Percentiles rank a stretch among this genome's conserved stretches.
phyloP scores from a whole-genome alignment of 371 early-diverging fungal genomes.

The Batkoa obscura region DNA sequence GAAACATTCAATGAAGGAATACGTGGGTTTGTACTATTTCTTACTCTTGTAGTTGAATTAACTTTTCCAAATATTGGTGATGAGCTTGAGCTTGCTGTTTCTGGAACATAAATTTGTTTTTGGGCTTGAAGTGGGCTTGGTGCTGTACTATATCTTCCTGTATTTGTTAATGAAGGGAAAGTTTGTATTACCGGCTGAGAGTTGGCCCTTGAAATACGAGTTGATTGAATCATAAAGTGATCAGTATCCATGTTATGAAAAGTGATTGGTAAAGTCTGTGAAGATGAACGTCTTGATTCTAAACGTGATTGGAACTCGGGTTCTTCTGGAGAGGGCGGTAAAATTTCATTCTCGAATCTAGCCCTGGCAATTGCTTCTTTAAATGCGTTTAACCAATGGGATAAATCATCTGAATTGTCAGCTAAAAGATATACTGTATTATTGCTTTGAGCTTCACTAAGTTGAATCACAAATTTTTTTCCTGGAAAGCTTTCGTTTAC shows the following conservation, averaged over 20 bases:
- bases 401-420: neutral
- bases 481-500: neutral
- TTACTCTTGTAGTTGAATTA: neutral
- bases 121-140: neutral
- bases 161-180: neutral
- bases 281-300: neutral
- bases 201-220: neutral
- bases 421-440: neutral
- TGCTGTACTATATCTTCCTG: neutral
- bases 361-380: conserved; percentile 2
- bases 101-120: neutral
- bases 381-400: neutral
- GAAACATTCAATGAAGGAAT: neutral
- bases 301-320: neutral
- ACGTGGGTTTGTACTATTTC: neutral
- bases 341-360: conserved; percentile 2
- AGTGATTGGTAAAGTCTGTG: conserved; percentile 2
- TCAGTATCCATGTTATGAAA: neutral
- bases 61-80: neutral
- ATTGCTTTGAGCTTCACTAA: neutral
- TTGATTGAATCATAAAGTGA: neutral
- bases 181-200: conserved; percentile 1
- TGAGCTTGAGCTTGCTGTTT: neutral
- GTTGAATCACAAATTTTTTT: conserved; percentile 2
- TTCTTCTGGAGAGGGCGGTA: conserved; percentile 4